Percentiles rank a stretch among this genome's conserved stretches.
Evolutionary conservation across 164 flowering plant species (phyloP).

Genomic region (Hamamelis virginiana): DNA sequence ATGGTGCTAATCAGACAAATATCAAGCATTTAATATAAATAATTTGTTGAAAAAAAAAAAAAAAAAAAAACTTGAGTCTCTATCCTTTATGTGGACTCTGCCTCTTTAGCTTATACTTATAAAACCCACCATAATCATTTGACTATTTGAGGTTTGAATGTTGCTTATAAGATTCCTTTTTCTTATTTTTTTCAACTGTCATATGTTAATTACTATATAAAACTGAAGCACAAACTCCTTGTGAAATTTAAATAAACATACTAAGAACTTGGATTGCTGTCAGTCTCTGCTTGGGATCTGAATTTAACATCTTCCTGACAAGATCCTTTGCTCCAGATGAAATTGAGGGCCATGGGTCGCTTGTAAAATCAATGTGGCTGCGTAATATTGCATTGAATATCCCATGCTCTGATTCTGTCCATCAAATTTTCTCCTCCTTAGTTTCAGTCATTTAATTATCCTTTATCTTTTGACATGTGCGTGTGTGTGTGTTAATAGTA

Average conservation of each 20-base stretch:
- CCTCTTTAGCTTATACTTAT: no score
- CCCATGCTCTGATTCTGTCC: slow-evolving; percentile 78
- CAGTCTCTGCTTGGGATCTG: slow-evolving; percentile 81
- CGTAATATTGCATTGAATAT: slow-evolving; percentile 83
- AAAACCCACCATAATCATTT: not conserved
- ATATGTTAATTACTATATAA: not conserved
- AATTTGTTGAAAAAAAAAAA: no score
- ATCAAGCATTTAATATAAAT: not conserved
- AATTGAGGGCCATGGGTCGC: slow-evolving; percentile 87
- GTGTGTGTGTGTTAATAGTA: not conserved
- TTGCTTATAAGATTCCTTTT: no score
- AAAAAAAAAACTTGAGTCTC: no score
- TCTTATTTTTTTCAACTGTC: no score
- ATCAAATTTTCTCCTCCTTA: not conserved
- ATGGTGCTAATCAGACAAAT: not conserved
- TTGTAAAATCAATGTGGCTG: slow-evolving; percentile 70
- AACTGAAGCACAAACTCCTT: not conserved
- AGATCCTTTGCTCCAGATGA: slow-evolving; percentile 86
- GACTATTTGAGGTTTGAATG: no score
- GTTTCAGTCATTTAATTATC: not conserved
- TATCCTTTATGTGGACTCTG: no score
- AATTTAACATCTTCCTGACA: slow-evolving; percentile 72
- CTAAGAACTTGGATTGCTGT: slow-evolving; percentile 84
- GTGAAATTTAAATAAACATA: slow-evolving; percentile 28
- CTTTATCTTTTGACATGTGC: not conserved